Evolutionary conservation across 805 yeast species (phyloP).

Genomic region (Myxozyma mucilagina): DNA sequence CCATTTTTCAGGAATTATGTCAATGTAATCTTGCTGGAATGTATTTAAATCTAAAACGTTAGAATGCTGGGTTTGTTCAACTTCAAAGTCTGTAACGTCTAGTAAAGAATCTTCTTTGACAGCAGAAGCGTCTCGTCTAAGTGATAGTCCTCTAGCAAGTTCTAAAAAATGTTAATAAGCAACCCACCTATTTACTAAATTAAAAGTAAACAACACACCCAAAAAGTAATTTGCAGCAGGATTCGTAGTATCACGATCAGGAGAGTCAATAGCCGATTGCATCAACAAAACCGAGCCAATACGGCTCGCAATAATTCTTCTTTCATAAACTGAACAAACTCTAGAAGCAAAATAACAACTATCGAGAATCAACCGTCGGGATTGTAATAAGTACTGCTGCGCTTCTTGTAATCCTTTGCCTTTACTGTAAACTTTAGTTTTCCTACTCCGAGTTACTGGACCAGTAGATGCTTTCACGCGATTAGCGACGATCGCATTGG

Average conservation of each 20-base stretch:
- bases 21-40: constrained; percentile 27
- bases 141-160: constrained; percentile 13
- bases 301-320: background rate
- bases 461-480: background rate
- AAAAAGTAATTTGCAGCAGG: constrained; percentile 20
- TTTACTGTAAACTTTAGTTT: background rate
- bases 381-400: constrained; percentile 2
- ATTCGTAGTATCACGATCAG: constrained; percentile 1
- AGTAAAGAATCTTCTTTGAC: constrained; percentile 2
- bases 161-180: constrained; percentile 5
- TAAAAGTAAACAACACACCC: constrained; percentile 3
- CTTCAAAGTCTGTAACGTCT: background rate
- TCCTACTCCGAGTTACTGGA: constrained; percentile 4
- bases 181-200: background rate
- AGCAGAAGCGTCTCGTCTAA: constrained; percentile 11
- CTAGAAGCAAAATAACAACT: constrained; percentile 5
- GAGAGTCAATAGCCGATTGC: constrained; percentile 22
- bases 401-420: constrained; percentile 8
- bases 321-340: constrained; percentile 16
- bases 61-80: constrained; percentile 12
- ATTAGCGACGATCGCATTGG: constrained; percentile 30
- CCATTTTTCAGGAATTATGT: constrained; percentile 54
- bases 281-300: constrained; percentile 16
- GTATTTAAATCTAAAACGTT: constrained; percentile 20
- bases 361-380: constrained; percentile 14